phyloP scores from a whole-genome alignment of 805 yeast species.

The Lachancea meyersii region DNA sequence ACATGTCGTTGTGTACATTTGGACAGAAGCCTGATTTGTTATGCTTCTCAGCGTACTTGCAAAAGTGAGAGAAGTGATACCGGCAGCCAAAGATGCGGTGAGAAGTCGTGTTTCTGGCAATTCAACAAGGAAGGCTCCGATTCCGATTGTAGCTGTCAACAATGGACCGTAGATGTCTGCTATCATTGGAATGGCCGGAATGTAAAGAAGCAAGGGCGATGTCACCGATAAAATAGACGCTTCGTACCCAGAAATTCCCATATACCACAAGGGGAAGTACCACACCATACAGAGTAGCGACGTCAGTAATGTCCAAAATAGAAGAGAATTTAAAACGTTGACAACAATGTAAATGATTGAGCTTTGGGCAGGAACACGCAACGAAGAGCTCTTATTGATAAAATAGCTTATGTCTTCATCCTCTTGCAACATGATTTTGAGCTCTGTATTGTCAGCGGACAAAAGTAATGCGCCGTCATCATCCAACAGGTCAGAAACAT shows the following conservation, averaged over 20 bases:
- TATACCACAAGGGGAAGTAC: slow-evolving; percentile 97
- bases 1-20: slow-evolving; percentile 23
- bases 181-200: slow-evolving; percentile 35
- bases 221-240: slow-evolving; percentile 52
- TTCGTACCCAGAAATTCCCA: slow-evolving; percentile 97
- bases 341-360: slow-evolving; percentile 32
- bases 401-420: slow-evolving; percentile 17
- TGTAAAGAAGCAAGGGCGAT: slow-evolving; percentile 50
- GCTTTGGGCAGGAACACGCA: slow-evolving; percentile 19
- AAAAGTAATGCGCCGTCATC: slow-evolving; percentile 7
- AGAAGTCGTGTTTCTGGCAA: slow-evolving; percentile 68
- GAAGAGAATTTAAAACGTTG: slow-evolving; percentile 53
- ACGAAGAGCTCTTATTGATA: slow-evolving; percentile 8
- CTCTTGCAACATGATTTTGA: slow-evolving; percentile 22
- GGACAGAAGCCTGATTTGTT: slow-evolving; percentile 25
- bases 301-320: slow-evolving; percentile 82
- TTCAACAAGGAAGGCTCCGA: slow-evolving; percentile 66
- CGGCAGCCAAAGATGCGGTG: slow-evolving; percentile 58
- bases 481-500: slow-evolving; percentile 4
- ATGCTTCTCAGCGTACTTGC: slow-evolving; percentile 45
- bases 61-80: slow-evolving; percentile 55
- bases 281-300: slow-evolving; percentile 82
- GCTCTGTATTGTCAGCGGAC: slow-evolving; percentile 15
- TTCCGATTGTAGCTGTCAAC: slow-evolving; percentile 54
- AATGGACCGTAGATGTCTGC: slow-evolving; percentile 30